Percentiles rank a stretch among this genome's conserved stretches.
Conservation (phyloP, 1,139 yeast genomes). For the Kodamaea alishanica region DNA sequence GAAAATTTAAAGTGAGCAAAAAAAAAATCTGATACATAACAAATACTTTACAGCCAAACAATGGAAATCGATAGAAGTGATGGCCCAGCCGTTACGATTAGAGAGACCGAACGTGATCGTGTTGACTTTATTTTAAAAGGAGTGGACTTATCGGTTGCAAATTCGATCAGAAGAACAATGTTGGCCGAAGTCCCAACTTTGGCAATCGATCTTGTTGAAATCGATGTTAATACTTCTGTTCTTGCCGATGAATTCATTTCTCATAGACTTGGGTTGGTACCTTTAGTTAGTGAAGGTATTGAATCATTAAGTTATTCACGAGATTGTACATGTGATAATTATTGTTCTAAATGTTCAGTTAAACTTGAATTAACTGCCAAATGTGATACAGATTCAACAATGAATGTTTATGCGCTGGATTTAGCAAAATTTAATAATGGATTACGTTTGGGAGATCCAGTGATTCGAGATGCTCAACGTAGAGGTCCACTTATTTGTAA, state of each 20-base stretch:
- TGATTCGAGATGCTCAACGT: slow-evolving; percentile 69
- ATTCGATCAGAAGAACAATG: slow-evolving; percentile 87
- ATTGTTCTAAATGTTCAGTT: slow-evolving; percentile 92
- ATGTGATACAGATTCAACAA: slow-evolving; percentile 83
- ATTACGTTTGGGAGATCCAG: slow-evolving; percentile 70
- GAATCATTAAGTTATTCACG: slow-evolving; percentile 78
- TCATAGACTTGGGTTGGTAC: slow-evolving; percentile 89
- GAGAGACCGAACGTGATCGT: slow-evolving; percentile 78
- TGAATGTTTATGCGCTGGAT: slow-evolving; percentile 88
- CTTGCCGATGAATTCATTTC: slow-evolving; percentile 95
- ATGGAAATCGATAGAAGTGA: slow-evolving; percentile 40
- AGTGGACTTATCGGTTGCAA: slow-evolving; percentile 88
- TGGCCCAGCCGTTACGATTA: slow-evolving; percentile 80
- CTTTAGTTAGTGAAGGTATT: slow-evolving; percentile 79
- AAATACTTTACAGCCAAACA: slow-evolving; percentile 7
- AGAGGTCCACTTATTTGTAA: slow-evolving; percentile 89
- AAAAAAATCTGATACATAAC: neutral
- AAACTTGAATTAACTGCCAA: slow-evolving; percentile 80
- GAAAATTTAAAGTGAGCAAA: neutral
- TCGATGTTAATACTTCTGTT: slow-evolving; percentile 89
- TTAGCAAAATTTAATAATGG: slow-evolving; percentile 53
- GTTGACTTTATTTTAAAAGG: slow-evolving; percentile 88
- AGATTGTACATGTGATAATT: slow-evolving; percentile 97
- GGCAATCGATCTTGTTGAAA: slow-evolving; percentile 94
- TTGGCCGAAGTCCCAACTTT: slow-evolving; percentile 93